A percentile compares a stretch with the other conserved stretches of the same genome.
Conservation (phyloP, 805 yeast genomes). For the Schwanniomyces vanrijiae region DNA sequence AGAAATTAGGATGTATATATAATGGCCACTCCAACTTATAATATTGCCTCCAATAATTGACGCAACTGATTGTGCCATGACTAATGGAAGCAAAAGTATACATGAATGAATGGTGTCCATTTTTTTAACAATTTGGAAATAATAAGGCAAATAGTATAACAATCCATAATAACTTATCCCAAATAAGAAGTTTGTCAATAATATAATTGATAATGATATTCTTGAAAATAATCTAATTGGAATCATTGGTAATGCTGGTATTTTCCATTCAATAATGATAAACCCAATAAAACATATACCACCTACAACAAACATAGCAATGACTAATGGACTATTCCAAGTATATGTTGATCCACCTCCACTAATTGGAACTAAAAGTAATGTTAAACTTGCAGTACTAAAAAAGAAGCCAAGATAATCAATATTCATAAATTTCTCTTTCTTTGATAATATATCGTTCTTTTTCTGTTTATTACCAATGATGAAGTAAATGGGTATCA, state of each 20-base stretch:
- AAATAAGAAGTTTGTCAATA: conserved; percentile 23
- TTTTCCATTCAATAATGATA: conserved; percentile 25
- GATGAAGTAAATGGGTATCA: conserved; percentile 27
- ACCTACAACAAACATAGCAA: conserved; percentile 35
- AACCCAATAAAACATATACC: conserved; percentile 20
- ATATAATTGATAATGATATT: conserved; percentile 18
- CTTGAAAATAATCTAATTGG: conserved; percentile 25
- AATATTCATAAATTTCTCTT: conserved; percentile 42
- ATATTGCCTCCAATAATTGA: conserved; percentile 46
- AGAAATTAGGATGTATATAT: conserved; percentile 35
- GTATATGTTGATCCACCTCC: conserved; percentile 61
- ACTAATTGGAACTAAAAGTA: conserved; percentile 54
- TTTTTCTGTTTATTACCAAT: conserved; percentile 36
- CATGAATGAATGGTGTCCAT: conserved; percentile 20
- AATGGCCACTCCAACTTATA: conserved; percentile 42
- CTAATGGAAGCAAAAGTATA: conserved; percentile 30
- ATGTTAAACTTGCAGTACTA: conserved; percentile 43
- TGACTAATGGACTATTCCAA: conserved; percentile 50
- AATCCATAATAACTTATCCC: conserved; percentile 27
- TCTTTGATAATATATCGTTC: conserved; percentile 25
- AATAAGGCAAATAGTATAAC: conserved; percentile 22
- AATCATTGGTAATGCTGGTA: conserved; percentile 31
- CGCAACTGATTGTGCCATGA: conserved; percentile 33
- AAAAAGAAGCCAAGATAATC: conserved; percentile 55
- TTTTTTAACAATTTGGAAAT: conserved; percentile 22